These are phyloP conservation scores for Coniella vitis DNA, from an alignment of 2,329 filamentous ascomycete species.

Conservation along the genomic window DNA sequence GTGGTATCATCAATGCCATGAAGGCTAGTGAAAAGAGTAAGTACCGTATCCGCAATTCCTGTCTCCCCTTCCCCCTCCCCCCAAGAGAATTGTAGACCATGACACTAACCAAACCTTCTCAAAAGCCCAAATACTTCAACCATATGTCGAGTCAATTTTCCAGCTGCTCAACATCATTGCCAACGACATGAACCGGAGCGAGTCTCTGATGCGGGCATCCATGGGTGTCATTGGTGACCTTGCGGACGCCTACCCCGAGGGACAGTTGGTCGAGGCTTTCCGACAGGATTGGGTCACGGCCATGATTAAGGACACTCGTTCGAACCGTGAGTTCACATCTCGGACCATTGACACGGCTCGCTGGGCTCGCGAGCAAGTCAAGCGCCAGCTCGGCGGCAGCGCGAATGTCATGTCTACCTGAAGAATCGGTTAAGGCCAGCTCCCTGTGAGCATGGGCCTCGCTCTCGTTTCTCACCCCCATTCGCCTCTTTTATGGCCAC, in stretches of 20 bases:
- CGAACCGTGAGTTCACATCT: constrained; percentile 76
- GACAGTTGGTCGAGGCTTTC: constrained; percentile 78
- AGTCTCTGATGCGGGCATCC: constrained; percentile 82
- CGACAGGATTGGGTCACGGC: constrained; percentile 82
- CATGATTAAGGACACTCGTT: constrained; percentile 87
- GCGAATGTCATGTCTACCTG: constrained; percentile 46
- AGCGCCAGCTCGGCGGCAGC: constrained; percentile 67
- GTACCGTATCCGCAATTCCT: constrained; percentile 27
- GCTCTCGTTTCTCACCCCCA: constrained; percentile 9
- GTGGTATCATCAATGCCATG: constrained; percentile 92
- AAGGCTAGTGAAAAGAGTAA: constrained; percentile 72
- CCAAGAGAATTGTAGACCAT: no score
- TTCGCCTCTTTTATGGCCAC: constrained; percentile 15
- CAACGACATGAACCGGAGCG: constrained; percentile 79
- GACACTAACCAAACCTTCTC: constrained; percentile 24
- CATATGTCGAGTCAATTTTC: constrained; percentile 81
- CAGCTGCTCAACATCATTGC: constrained; percentile 75
- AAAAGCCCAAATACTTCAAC: constrained; percentile 67
- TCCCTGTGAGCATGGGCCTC: constrained; percentile 5
- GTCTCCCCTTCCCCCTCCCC: no score
- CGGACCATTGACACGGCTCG: constrained; percentile 91
- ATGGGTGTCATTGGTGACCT: constrained; percentile 98
- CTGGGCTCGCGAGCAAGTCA: constrained; percentile 96
- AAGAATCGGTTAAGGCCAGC: constrained; percentile 17
- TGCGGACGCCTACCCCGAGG: constrained; percentile 86